Conservation (phyloP, 148 eudicot species). For the Chenopodium album region DNA sequence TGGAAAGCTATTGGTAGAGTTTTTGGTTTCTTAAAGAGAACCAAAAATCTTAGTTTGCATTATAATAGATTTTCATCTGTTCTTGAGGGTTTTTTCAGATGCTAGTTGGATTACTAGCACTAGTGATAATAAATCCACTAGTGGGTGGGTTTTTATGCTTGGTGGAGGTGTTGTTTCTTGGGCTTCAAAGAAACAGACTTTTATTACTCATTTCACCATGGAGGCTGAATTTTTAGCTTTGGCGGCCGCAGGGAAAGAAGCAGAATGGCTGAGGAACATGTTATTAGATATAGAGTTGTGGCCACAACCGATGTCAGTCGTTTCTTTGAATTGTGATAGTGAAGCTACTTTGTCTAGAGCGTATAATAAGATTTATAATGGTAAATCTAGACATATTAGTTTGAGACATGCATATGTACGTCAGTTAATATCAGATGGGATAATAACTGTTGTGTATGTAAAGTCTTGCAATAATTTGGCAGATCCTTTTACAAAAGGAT, state of each 20-base stretch:
- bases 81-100: background rate
- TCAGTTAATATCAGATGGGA: slow-evolving; percentile 16
- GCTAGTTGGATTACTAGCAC: background rate
- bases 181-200: background rate
- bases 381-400: slow-evolving; percentile 25
- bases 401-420: slow-evolving; percentile 19
- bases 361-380: slow-evolving; percentile 8
- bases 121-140: background rate
- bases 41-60: background rate
- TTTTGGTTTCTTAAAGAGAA: background rate
- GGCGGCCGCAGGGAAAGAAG: too few relatives aligned
- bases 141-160: background rate
- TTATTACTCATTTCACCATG: background rate
- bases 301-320: slow-evolving; percentile 1
- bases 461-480: slow-evolving; percentile 20
- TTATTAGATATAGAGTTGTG: slow-evolving; percentile 24
- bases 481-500: slow-evolving; percentile 24
- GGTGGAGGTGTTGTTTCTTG: background rate
- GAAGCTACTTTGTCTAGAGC: slow-evolving; percentile 15
- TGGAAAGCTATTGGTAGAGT: background rate
- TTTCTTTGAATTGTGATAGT: slow-evolving; percentile 24
- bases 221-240: too few relatives aligned
- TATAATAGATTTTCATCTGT: background rate
- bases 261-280: too few relatives aligned
- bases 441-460: slow-evolving; percentile 20